A percentile compares a stretch with the other conserved stretches of the same genome.
phyloP scores from a whole-genome alignment of 176 grass and related monocot genomes.

The Panicum miliaceum region DNA sequence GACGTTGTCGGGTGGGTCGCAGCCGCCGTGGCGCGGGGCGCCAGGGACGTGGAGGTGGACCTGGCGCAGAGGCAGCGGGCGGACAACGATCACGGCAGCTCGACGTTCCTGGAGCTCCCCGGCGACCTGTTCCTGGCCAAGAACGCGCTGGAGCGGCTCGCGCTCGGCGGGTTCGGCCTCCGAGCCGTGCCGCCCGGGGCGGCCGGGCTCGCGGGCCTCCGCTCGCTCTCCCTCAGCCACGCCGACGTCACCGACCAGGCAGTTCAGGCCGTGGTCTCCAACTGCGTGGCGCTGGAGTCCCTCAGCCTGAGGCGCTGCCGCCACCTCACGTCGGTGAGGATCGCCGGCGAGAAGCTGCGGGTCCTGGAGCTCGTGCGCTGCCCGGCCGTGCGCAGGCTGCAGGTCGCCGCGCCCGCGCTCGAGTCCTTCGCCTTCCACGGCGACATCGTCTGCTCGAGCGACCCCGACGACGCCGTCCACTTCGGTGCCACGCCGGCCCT shows the following conservation, averaged over 20 bases:
- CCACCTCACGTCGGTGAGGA: neutral
- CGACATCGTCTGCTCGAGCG: neutral
- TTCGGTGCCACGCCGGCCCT: constrained; percentile 35
- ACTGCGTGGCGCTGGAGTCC: constrained; percentile 43
- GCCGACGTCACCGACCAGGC: constrained; percentile 39
- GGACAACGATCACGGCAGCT: neutral
- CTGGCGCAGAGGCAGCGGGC: constrained; percentile 17
- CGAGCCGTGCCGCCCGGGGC: neutral
- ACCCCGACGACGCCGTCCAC: neutral
- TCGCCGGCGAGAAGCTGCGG: constrained; percentile 48
- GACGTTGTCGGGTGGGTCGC: constrained; percentile 51
- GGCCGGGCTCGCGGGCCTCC: constrained; percentile 36
- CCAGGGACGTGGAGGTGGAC: constrained; percentile 53
- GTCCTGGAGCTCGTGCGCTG: constrained; percentile 47
- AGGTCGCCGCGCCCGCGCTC: constrained; percentile 37
- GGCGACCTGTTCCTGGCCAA: constrained; percentile 21
- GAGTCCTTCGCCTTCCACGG: constrained; percentile 57
- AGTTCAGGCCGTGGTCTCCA: constrained; percentile 26
- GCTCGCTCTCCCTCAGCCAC: constrained; percentile 44
- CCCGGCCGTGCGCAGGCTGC: neutral
- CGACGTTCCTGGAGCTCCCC: constrained; percentile 22
- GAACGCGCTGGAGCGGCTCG: constrained; percentile 46
- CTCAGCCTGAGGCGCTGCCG: constrained; percentile 55
- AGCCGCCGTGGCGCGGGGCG: constrained; percentile 41
- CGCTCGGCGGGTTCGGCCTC: constrained; percentile 46